phyloP scores from a whole-genome alignment of 1,284 basidiomycete genomes.

The Mycena citricolor region DNA sequence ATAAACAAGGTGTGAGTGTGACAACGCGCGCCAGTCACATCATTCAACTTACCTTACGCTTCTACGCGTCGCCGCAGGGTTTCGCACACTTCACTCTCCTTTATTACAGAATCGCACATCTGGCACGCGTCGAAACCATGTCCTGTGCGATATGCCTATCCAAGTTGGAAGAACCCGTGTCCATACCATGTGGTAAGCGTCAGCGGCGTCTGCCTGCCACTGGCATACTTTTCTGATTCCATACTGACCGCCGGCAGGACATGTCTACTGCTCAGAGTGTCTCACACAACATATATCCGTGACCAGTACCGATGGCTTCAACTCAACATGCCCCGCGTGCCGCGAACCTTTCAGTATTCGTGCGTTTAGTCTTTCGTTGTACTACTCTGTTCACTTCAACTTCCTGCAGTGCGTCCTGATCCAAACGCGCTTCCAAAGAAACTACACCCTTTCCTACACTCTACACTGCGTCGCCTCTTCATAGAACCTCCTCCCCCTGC shows the following conservation, averaged over 20 bases:
- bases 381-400: not conserved
- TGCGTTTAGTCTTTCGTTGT: conserved; percentile 36
- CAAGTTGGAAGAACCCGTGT: conserved; percentile 50
- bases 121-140: no score
- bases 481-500: conserved; percentile 47
- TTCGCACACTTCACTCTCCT: not conserved
- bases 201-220: no score
- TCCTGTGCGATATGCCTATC: conserved; percentile 65
- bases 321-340: conserved; percentile 58
- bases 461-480: conserved; percentile 57
- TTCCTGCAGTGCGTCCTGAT: conserved; percentile 37
- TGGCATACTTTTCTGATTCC: not conserved
- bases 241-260: conserved; percentile 40
- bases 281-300: conserved; percentile 47
- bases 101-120: no score
- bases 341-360: conserved; percentile 53
- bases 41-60: not conserved
- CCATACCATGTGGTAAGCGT: conserved; percentile 63
- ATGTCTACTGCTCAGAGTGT: conserved; percentile 61
- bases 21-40: conserved; percentile 6
- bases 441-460: conserved; percentile 57
- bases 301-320: conserved; percentile 38
- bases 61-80: not conserved
- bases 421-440: conserved; percentile 54
- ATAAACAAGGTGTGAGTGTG: not conserved